These are phyloP conservation scores for Hyphochytrium catenoides DNA, from an alignment of 352 stramenopile species.

Conservation along the genomic window DNA sequence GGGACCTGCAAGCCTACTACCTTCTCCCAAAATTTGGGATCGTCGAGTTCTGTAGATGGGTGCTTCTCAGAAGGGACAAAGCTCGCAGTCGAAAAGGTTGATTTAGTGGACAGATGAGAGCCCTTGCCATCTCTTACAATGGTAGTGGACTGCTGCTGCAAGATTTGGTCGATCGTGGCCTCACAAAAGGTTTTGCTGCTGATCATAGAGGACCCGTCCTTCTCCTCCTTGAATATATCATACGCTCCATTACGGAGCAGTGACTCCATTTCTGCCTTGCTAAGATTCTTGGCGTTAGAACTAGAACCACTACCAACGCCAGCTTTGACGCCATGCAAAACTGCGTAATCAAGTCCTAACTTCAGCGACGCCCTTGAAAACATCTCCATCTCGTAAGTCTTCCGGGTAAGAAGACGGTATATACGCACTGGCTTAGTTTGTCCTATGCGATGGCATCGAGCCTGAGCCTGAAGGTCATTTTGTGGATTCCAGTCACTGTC, in stretches of 20 bases:
- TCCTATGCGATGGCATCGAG: conserved; percentile 71
- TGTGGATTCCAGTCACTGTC: conserved; percentile 98
- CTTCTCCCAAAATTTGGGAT: conserved; percentile 84
- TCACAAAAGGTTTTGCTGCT: conserved; percentile 86
- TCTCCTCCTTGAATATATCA: conserved; percentile 75
- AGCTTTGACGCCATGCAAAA: conserved; percentile 54
- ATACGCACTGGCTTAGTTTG: conserved; percentile 81
- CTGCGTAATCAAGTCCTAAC: conserved; percentile 67
- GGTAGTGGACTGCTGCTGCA: conserved; percentile 57
- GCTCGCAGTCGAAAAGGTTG: conserved; percentile 72
- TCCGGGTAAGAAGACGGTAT: conserved; percentile 65
- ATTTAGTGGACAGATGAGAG: conserved; percentile 27
- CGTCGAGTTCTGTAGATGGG: conserved; percentile 65
- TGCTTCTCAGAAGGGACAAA: conserved; percentile 68
- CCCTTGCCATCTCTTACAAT: conserved; percentile 54
- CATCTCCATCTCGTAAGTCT: conserved; percentile 81
- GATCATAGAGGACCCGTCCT: conserved; percentile 63
- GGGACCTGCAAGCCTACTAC: conserved; percentile 57
- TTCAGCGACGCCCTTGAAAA: conserved; percentile 75
- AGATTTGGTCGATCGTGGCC: conserved; percentile 95
- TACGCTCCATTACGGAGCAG: conserved; percentile 78
- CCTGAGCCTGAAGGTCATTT: conserved; percentile 73
- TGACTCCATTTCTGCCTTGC: conserved; percentile 71
- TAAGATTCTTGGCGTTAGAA: conserved; percentile 28
- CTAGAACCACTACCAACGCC: conserved; percentile 4